Conservation (phyloP, 108 stramenopile genomes). For the Skeletonema marinoi region DNA sequence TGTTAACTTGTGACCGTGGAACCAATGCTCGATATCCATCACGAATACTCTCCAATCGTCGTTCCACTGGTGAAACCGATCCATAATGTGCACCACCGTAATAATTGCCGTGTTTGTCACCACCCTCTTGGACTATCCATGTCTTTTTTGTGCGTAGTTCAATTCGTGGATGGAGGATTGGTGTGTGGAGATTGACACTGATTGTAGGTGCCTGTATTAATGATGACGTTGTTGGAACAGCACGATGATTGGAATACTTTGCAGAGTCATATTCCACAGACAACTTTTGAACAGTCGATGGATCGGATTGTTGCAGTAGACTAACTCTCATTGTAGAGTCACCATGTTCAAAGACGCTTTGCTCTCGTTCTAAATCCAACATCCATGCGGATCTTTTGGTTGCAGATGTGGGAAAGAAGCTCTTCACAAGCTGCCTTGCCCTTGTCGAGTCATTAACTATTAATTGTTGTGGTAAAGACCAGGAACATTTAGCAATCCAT, state of each 20-base stretch:
- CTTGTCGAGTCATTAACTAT: not conserved
- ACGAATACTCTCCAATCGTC: slow-evolving; percentile 22
- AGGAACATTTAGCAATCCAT: slow-evolving; percentile 36
- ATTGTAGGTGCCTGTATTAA: slow-evolving; percentile 25
- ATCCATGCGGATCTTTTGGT: slow-evolving; percentile 11
- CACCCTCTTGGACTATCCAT: slow-evolving; percentile 23
- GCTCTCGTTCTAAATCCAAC: slow-evolving; percentile 31
- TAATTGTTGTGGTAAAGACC: not conserved
- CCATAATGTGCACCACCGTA: slow-evolving; percentile 9
- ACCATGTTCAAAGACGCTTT: slow-evolving; percentile 21
- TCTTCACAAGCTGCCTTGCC: not conserved
- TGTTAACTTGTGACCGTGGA: slow-evolving; percentile 15
- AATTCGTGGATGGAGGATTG: slow-evolving; percentile 35
- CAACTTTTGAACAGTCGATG: slow-evolving; percentile 6
- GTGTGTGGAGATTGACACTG: slow-evolving; percentile 16
- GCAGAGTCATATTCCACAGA: slow-evolving; percentile 42
- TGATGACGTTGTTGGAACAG: not conserved
- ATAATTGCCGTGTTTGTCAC: slow-evolving; percentile 16
- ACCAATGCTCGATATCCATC: slow-evolving; percentile 9
- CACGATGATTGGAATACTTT: slow-evolving; percentile 10
- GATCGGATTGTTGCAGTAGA: slow-evolving; percentile 1
- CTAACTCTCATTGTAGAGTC: slow-evolving; percentile 29
- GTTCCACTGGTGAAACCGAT: slow-evolving; percentile 6
- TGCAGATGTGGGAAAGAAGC: not conserved
- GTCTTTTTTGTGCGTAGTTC: slow-evolving; percentile 25